Evolutionary conservation across 2,329 filamentous ascomycete genomes (phyloP).

Genomic region (Botrytis hyacinthi): DNA sequence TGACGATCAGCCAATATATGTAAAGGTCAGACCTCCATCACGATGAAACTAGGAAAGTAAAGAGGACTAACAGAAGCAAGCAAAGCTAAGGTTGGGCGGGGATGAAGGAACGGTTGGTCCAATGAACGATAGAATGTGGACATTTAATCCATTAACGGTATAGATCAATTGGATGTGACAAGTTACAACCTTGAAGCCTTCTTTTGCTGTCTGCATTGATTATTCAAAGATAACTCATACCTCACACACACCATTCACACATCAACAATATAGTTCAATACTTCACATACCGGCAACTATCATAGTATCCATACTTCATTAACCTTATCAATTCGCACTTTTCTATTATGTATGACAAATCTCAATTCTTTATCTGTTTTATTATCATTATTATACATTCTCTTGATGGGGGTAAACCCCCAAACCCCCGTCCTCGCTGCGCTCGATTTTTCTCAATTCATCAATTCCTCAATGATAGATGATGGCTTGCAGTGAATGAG

Average conservation of each 20-base stretch:
- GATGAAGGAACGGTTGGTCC: not conserved
- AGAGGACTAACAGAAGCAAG: not conserved
- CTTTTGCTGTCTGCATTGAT: not conserved
- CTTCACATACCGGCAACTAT: too few species aligned
- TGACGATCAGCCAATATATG: not conserved
- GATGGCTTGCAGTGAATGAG: not conserved
- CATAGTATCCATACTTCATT: too few species aligned
- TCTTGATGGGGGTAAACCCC: not conserved
- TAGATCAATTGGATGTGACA: not conserved
- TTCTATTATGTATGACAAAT: not conserved
- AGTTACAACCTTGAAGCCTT: not conserved
- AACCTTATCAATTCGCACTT: not conserved
- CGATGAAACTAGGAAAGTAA: not conserved
- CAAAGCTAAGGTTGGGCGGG: not conserved
- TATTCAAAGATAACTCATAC: too few species aligned
- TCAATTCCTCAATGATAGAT: not conserved
- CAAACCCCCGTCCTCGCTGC: not conserved
- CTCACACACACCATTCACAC: not conserved
- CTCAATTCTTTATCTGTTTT: not conserved
- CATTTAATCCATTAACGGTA: not conserved
- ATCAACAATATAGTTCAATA: not conserved
- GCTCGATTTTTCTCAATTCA: not conserved
- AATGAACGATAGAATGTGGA: not conserved
- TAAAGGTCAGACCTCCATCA: not conserved
- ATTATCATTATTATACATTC: not conserved